Base-by-base conservation (phyloP, 805 yeast species). In the Monosporozyma yasuniensis region DNA sequence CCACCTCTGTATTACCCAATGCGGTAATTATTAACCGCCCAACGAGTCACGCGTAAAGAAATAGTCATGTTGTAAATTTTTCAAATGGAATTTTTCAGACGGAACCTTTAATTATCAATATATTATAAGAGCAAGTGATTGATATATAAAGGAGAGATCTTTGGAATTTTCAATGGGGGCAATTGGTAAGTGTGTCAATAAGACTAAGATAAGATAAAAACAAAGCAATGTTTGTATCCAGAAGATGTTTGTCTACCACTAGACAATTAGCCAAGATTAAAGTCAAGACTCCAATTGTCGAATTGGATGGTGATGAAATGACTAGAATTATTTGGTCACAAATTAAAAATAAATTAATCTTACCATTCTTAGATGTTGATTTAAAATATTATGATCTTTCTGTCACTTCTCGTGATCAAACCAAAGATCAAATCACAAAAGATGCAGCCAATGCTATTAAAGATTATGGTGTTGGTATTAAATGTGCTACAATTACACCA, bases 401-500 rank as follows among this genome's bases (percentile, higher is more conserved):
- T 27, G 76, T 85, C 55, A 72, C 78, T 59, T 72, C 79, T 52
- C 74, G 93, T 70, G 91, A 85, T 62, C 69, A 74, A 32, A 84
- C 91, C 32, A 72, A 81, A 52, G 93, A 85, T 65, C 74, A 81
- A 65, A 77, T 85, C 58, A 85, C 93, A n/a, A 61, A 74, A 45
- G 91, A 85, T 56, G 84, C 91, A 3, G 91, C 91, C 19, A 73
- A 81, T 54, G 91, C 90, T 28, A 84, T 82, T 57, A 75, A 76
- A 62, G 64, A 84, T 65, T 81, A 80, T 57, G 90, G 89, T 54
- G 91, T 85, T 22, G 91, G 89, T 62, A 75, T 85, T 58, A 85
- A 85, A 67, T 85, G 91, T 75, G 91, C 93, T 46, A 85, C 91
- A 16, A 85, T 85, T 59, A 85, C 91, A 1, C 93, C 91, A 2